Conservation (phyloP, 306 rosid genomes). For the Vigna radiata region DNA sequence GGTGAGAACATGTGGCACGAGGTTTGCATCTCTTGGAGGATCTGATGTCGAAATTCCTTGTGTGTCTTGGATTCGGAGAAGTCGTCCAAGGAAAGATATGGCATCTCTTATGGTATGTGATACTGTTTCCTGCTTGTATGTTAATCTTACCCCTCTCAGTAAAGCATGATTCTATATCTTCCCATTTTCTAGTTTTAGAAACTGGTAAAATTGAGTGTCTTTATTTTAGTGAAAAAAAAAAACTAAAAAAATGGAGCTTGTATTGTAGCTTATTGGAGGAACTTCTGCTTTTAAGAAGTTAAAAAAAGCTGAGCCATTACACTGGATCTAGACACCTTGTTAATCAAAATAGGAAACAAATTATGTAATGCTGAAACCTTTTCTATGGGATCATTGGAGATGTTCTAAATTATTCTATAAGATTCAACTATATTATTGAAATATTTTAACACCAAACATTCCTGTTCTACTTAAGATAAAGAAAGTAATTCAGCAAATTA, state of each 20-base stretch:
- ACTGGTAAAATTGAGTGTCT: not conserved
- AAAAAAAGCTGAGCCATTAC: not conserved
- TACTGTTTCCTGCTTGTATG: conserved; percentile 38
- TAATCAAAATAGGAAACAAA: not conserved
- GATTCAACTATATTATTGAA: not conserved
- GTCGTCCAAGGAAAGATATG: conserved; percentile 89
- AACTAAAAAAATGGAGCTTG: not conserved
- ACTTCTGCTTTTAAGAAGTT: not conserved
- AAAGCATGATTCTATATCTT: conserved; percentile 10
- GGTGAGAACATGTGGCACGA: conserved; percentile 65
- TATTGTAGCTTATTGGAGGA: not conserved
- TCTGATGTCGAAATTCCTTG: conserved; percentile 78
- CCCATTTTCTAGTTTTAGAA: not conserved
- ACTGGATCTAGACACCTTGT: not conserved
- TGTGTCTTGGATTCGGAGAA: conserved; percentile 88
- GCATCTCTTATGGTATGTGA: conserved; percentile 76
- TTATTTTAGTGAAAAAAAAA: not conserved
- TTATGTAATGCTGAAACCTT: not conserved
- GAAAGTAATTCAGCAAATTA: conserved; percentile 20
- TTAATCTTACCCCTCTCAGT: conserved; percentile 10
- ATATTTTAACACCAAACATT: conserved; percentile 26
- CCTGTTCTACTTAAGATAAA: conserved; percentile 14
- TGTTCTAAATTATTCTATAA: conserved; percentile 11
- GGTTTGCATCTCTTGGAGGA: conserved; percentile 86
- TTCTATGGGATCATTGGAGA: not conserved